These are phyloP conservation scores for Butyriboletus appendiculatus DNA, from an alignment of 1,284 basidiomycete genomes.

Conservation along the genomic window DNA sequence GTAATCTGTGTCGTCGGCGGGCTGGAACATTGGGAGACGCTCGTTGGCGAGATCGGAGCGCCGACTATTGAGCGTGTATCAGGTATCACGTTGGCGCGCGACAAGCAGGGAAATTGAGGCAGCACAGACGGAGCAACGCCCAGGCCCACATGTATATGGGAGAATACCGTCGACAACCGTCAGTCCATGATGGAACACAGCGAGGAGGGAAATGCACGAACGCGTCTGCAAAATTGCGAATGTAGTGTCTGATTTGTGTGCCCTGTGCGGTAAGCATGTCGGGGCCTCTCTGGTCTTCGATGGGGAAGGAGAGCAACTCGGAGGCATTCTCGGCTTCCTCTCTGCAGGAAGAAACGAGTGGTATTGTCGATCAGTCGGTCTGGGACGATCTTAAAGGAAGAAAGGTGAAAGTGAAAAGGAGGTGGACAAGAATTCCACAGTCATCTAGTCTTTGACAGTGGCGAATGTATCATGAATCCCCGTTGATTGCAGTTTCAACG, in stretches of 20 bases:
- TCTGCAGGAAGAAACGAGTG: conserved; percentile 43
- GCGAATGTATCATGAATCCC: background rate
- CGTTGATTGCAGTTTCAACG: background rate
- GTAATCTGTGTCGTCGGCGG: conserved; percentile 35
- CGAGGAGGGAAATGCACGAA: conserved; percentile 42
- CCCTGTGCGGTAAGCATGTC: conserved; percentile 60
- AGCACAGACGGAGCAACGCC: background rate
- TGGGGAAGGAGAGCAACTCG: conserved; percentile 72
- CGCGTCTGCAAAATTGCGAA: conserved; percentile 93
- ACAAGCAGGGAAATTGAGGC: background rate
- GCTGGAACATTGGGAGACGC: conserved; percentile 72
- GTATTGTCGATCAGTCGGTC: background rate
- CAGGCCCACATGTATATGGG: background rate
- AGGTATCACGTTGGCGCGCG: background rate
- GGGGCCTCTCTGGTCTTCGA: conserved; percentile 41
- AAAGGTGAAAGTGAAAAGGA: background rate
- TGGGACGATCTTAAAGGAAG: background rate
- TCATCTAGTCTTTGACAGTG: background rate
- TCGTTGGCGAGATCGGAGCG: conserved; percentile 94
- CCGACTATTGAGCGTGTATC: conserved; percentile 50
- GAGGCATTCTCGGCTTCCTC: conserved; percentile 95
- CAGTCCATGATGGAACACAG: background rate
- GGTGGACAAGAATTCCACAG: background rate
- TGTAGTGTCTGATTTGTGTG: conserved; percentile 74
- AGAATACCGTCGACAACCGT: conserved; percentile 6